Conservation (phyloP, 2,329 filamentous ascomycete species). For the Bipolaris oryzae region DNA sequence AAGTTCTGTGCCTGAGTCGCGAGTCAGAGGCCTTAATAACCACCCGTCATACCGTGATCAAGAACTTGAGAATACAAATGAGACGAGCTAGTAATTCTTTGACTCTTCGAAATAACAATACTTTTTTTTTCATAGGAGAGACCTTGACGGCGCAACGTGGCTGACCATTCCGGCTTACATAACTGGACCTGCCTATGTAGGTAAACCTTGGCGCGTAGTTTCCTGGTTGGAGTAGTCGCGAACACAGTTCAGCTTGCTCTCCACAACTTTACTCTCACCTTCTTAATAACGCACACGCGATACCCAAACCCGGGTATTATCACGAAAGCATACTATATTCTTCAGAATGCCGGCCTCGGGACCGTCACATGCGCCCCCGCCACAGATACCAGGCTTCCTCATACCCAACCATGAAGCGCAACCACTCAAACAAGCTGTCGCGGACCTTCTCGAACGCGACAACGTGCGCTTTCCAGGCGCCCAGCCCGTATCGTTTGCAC, state of each 20-base stretch:
- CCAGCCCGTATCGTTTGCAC: slow-evolving; percentile 90
- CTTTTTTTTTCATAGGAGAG: neutral
- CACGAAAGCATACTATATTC: neutral
- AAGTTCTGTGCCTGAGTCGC: neutral
- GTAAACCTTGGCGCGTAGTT: slow-evolving; percentile 6
- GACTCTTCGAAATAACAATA: too few species aligned
- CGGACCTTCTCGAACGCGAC: slow-evolving; percentile 72
- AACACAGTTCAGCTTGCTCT: neutral
- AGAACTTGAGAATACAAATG: neutral
- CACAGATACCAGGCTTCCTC: slow-evolving; percentile 44
- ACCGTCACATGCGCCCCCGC: slow-evolving; percentile 35
- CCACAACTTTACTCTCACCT: neutral
- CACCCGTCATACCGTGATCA: neutral
- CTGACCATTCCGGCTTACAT: slow-evolving; percentile 2
- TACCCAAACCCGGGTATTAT: neutral
- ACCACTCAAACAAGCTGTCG: slow-evolving; percentile 73
- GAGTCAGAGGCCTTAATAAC: neutral
- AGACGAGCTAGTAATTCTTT: neutral
- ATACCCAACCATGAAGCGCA: slow-evolving; percentile 36
- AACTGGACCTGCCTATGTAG: neutral
- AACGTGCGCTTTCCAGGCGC: slow-evolving; percentile 80
- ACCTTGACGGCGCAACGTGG: neutral
- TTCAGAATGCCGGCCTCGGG: slow-evolving; percentile 27
- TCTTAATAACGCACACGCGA: neutral
- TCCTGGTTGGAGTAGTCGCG: neutral